Conservation (phyloP, 1,284 basidiomycete species). For the Pseudozyma sp. region DNA sequence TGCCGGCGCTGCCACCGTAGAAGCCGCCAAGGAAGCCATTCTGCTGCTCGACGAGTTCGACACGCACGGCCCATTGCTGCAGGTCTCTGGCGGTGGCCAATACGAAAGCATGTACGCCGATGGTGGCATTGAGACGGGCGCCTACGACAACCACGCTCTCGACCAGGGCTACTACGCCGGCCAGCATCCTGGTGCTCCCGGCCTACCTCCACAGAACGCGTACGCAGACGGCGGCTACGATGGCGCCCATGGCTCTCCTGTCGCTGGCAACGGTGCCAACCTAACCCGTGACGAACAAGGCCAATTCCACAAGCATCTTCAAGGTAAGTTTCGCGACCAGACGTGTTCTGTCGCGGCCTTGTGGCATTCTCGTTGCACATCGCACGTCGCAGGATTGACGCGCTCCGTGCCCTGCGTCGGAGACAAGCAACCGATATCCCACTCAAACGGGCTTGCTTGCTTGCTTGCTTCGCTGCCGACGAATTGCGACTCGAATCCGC, state of each 20-base stretch:
- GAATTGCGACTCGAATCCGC: not conserved
- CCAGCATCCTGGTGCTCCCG: slow-evolving; percentile 18
- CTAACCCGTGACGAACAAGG: slow-evolving; percentile 44
- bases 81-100: slow-evolving; percentile 47
- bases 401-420: too few species aligned
- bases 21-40: slow-evolving; percentile 68
- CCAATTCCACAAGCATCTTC: slow-evolving; percentile 44
- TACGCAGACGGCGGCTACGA: slow-evolving; percentile 17
- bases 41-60: slow-evolving; percentile 68
- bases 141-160: slow-evolving; percentile 38
- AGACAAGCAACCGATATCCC: too few species aligned
- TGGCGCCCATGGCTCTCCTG: slow-evolving; percentile 25
- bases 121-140: slow-evolving; percentile 33
- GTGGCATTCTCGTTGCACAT: too few species aligned
- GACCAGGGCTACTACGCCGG: slow-evolving; percentile 32
- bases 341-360: too few species aligned
- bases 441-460: too few species aligned
- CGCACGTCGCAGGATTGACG: too few species aligned
- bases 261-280: slow-evolving; percentile 29
- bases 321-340: slow-evolving; percentile 27
- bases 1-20: slow-evolving; percentile 69
- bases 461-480: too few species aligned
- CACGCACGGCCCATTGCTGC: slow-evolving; percentile 57
- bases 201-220: slow-evolving; percentile 16
- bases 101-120: slow-evolving; percentile 56